Evolutionary conservation across 352 stramenopile genomes (phyloP), one percentile per base, ranked within the genome.

Genomic region (Pythium pyrilobum): DNA sequence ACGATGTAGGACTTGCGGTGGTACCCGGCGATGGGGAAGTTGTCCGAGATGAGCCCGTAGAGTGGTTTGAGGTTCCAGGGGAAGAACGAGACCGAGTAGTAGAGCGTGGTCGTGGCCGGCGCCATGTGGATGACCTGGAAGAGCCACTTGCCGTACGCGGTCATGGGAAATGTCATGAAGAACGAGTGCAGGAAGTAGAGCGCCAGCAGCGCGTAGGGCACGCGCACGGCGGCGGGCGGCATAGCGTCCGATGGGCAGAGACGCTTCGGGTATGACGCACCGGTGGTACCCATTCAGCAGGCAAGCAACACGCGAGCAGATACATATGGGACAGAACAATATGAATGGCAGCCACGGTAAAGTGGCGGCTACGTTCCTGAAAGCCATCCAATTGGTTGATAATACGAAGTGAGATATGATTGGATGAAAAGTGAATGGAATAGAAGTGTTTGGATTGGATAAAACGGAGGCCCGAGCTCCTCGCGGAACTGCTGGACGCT

Each of bases 11-110:
- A 77, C 77, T 90, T 92, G 69, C 77, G 81, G 48, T 74, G 77
- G 66, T 88, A 89, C 21, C 81, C 77, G 5, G 67, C 74, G 59
- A 92, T 69, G 27, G 81, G 79, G 23, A 87, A 69, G 45, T 75
- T 77, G 71, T 92, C 81, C 25, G 79, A 89, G 36, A 92, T 61
- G 25, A 89, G 66, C 0, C 78, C 81, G 56, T 92, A 92, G 49
- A 92, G 70, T 32, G 79, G 81, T 67, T 92, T 92, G 66, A 90
- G 65, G 67, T 92, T 89, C 81, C 81, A 92, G 9, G 81, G 81
- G 59, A 92, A 85, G 68, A 92, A 92, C 24, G 75, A 65, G 60
- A 88, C 65, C 23, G 81, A 85, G 68, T 89, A 89, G 67, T 90
- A 92, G 67, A 92, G 69, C 29, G 72, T 70, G 2, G 81, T 90